A percentile compares a stretch with the other conserved stretches of the same genome.
Evolutionary conservation across 306 rosid genomes (phyloP).

Genomic region (apple (Malus domestica)): ASM211411v1 NC_041795.1:28058501-28059000

Average conservation of each 20-base stretch:
- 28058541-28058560: neutral
- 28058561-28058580: neutral
- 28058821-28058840: conserved; percentile 7
- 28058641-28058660: neutral
- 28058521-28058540: conserved; percentile 28
- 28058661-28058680: neutral
- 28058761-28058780: conserved; percentile 15
- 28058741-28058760: neutral
- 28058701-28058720: neutral
- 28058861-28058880: conserved; percentile 1
- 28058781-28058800: conserved; percentile 26
- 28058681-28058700: too few species aligned
- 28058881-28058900: conserved; percentile 14
- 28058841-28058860: conserved; percentile 10
- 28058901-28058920: conserved; percentile 42
- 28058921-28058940: conserved; percentile 79
- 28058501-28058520: conserved; percentile 24
- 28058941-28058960: conserved; percentile 64
- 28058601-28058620: neutral
- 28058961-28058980: conserved; percentile 49
- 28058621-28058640: neutral
- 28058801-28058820: conserved; percentile 10
- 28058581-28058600: neutral
- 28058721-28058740: neutral
- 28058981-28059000: conserved; percentile 68